phyloP scores from a whole-genome alignment of 306 rosid genomes.

The Dalbergia cultrata region DNA sequence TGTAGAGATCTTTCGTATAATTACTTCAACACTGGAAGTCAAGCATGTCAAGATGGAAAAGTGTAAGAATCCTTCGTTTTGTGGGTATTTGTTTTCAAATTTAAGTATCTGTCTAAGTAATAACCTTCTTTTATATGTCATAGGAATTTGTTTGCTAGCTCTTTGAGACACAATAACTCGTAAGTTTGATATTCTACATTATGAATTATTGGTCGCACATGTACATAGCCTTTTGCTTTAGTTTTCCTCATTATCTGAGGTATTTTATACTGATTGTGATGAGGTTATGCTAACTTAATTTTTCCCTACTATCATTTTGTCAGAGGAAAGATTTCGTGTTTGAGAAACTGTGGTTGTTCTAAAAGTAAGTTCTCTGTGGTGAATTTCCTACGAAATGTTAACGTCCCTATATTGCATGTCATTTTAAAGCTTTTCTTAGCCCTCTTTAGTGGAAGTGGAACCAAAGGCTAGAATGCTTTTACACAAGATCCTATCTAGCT shows the following conservation, averaged over 20 bases:
- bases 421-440: no score
- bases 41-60: conserved; percentile 49
- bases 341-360: conserved; percentile 47
- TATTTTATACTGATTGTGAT: conserved; percentile 13
- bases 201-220: not conserved
- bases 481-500: no score
- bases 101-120: conserved; percentile 15
- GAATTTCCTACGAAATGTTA: not conserved
- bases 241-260: not conserved
- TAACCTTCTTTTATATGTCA: not conserved
- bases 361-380: conserved; percentile 50
- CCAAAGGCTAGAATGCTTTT: no score
- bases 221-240: not conserved
- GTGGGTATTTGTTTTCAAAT: conserved; percentile 11
- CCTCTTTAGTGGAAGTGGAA: no score
- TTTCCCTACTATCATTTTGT: conserved; percentile 16
- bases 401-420: not conserved
- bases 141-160: conserved; percentile 58
- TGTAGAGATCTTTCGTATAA: conserved; percentile 81
- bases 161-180: conserved; percentile 40
- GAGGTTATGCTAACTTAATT: conserved; percentile 41
- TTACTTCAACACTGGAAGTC: conserved; percentile 48
- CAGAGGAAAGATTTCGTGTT: conserved; percentile 63
- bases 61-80: conserved; percentile 57
- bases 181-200: conserved; percentile 34